A percentile compares a stretch with the other conserved stretches of the same genome.
Conservation (phyloP, 2,329 filamentous ascomycete genomes). For the Penicillium concentricum region DNA sequence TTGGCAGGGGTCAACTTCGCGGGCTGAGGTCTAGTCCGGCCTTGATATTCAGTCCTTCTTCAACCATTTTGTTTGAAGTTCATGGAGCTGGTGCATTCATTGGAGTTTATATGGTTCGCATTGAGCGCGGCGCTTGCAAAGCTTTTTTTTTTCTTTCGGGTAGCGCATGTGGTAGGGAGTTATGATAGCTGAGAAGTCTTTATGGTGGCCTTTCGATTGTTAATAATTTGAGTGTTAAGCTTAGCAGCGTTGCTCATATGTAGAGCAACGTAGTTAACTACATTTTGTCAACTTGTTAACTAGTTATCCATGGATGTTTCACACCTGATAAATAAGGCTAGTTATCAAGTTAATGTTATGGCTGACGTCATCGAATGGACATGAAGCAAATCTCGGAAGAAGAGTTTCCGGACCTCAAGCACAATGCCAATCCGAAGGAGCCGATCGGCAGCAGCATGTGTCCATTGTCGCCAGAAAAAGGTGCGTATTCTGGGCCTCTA, state of each 20-base stretch:
- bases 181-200: background rate
- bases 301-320: background rate
- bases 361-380: conserved; percentile 3
- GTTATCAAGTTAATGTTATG: background rate
- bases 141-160: background rate
- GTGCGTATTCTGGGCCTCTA: conserved; percentile 6
- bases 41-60: background rate
- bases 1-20: background rate
- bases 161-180: background rate
- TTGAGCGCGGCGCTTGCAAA: background rate
- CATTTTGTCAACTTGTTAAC: too few species aligned
- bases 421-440: conserved; percentile 21
- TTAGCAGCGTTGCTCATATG: too few species aligned
- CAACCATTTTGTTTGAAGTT: background rate
- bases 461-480: conserved; percentile 41
- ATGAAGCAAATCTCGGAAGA: conserved; percentile 2
- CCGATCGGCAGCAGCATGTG: conserved; percentile 33
- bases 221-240: background rate
- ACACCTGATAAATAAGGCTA: background rate
- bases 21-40: background rate
- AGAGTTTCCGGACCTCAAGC: conserved; percentile 4
- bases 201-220: background rate
- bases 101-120: conserved; percentile 3
- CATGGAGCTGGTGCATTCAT: background rate
- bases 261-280: too few species aligned